Base-by-base conservation (phyloP, 208 protist species). In the Vickermania ingenoplastis region DNA sequence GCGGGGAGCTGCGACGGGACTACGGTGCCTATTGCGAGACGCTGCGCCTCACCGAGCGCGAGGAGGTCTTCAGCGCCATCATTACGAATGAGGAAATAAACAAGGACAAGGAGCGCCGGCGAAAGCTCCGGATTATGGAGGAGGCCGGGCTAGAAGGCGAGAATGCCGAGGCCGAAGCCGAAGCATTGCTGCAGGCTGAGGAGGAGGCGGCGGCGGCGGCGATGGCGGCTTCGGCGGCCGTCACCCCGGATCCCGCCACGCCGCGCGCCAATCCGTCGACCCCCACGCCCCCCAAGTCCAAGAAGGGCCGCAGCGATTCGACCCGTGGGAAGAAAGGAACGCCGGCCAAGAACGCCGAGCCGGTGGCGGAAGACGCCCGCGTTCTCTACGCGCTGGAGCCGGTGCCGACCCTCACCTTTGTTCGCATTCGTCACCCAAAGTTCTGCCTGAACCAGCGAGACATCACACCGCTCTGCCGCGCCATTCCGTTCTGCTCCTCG, bases 11-110 rank as follows among this genome's bases (percentile, higher is more conserved):
- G 24, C 69, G 71, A 22, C 81, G 83, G 56, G 89, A 95, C 60
- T 95, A 95, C 58, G 71, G 82, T 57, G 89, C 86, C 3, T 95
- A 85, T 68, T 95, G 89, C 68, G 82, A 93, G 61, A 78, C 75
- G 1, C 73, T 92, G 17, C 73, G 78, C 1, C 67, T 83, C 23
- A 90, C 74, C 0, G 89, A 95, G 77, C 69, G 89, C 22, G 89
- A 95, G 61, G 86, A 93, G 11, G 57, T 95, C 29, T 87, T 86
- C 64, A 75, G 75, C 49, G 69, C 77, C 13, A 73, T 92, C 24
- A 51, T 64, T 52, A 81, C 78, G 24, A 66, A 64, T 41, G 54
- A 62, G 51, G 69, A 80, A 28, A 53, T 48, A 14, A 17, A 7
- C 7, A 7, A 17, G 17, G 36, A 45, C 11, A 59, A 25, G 29